phyloP scores from a whole-genome alignment of 2,329 filamentous ascomycete genomes.

The Monilinia vaccinii-corymbosi region DNA sequence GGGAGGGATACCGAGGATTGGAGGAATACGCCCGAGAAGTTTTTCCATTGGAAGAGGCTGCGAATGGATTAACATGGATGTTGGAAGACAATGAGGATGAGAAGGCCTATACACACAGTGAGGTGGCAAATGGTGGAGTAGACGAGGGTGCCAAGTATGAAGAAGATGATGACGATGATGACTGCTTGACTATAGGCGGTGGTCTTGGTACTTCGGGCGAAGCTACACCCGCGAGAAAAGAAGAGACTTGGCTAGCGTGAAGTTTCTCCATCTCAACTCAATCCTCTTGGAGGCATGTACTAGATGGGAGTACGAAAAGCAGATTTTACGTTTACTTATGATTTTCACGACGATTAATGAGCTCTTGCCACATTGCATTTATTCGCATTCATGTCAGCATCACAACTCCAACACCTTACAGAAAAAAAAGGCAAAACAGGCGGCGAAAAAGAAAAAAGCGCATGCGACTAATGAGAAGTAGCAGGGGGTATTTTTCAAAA shows the following conservation, averaged over 20 bases:
- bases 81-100: conserved; percentile 37
- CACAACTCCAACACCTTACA: neutral
- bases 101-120: conserved; percentile 14
- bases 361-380: neutral
- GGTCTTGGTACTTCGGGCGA: conserved; percentile 15
- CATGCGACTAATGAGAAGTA: neutral
- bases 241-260: conserved; percentile 29
- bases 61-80: conserved; percentile 95
- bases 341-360: neutral
- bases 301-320: neutral
- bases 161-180: conserved; percentile 42
- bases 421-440: neutral
- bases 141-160: conserved; percentile 20
- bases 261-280: neutral
- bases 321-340: neutral
- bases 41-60: conserved; percentile 88
- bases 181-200: conserved; percentile 28
- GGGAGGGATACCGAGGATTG: conserved; percentile 83
- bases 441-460: too few relatives aligned
- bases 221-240: conserved; percentile 24
- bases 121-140: conserved; percentile 24
- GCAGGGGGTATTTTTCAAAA: neutral
- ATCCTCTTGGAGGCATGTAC: neutral
- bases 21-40: conserved; percentile 94
- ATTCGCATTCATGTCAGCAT: neutral